Percentiles rank a stretch among this genome's conserved stretches.
These are phyloP conservation scores for Ustilago cynodontis DNA, from an alignment of 1,284 basidiomycete genomes.

Conservation along the genomic window DNA sequence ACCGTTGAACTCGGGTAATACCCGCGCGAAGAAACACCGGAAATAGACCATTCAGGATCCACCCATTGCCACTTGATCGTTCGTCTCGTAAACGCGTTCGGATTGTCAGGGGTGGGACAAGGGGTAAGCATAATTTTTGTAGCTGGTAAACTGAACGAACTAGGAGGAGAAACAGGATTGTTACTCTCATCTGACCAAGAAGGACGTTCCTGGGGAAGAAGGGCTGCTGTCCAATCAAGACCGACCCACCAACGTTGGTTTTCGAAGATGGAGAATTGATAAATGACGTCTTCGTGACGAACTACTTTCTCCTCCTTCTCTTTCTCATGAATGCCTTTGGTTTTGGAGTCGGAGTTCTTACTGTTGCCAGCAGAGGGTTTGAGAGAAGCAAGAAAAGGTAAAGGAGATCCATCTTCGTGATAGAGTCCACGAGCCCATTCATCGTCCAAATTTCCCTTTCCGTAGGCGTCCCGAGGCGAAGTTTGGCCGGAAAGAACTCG, in stretches of 20 bases:
- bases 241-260: conserved; percentile 89
- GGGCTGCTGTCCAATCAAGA: conserved; percentile 87
- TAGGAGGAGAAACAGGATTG: conserved; percentile 72
- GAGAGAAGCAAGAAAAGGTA: conserved; percentile 4
- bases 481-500: conserved; percentile 50
- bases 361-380: not conserved
- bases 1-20: conserved; percentile 28
- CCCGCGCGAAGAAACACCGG: conserved; percentile 51
- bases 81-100: conserved; percentile 60
- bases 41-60: conserved; percentile 71
- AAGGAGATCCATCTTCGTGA: conserved; percentile 22
- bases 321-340: not conserved
- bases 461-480: conserved; percentile 35
- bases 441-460: conserved; percentile 48
- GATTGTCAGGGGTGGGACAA: conserved; percentile 48
- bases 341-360: not conserved
- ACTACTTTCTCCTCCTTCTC: conserved; percentile 39
- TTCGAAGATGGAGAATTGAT: conserved; percentile 77
- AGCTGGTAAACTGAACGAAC: conserved; percentile 74
- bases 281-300: conserved; percentile 63
- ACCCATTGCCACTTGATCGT: conserved; percentile 71
- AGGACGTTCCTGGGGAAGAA: conserved; percentile 88
- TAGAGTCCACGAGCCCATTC: conserved; percentile 35
- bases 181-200: conserved; percentile 77
- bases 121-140: conserved; percentile 66